Base-by-base conservation (phyloP, 345 rosid species). In the Gossypium herbaceum region DNA sequence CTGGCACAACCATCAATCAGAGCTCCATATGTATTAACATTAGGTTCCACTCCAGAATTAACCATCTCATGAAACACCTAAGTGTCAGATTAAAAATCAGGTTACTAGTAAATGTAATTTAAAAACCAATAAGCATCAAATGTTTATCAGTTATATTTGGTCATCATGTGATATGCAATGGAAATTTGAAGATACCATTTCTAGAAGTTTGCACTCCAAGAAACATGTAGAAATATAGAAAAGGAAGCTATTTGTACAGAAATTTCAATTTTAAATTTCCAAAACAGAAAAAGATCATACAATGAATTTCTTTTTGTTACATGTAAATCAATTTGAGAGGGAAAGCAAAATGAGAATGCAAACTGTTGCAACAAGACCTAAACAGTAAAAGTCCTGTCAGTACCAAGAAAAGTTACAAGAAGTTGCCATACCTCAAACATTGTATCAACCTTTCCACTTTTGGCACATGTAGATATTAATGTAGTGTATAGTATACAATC, bases 1-100 rank as follows among this genome's bases (percentile, higher is more conserved):
- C 84, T 89, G 48, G 89, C 98, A 86, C 98, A 94, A 57, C 98
- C 98, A 91, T 91, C 98, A 73, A 94, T 94, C 72, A 94, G 92
- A 72, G 98, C 94, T 75, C 98, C 97, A 77, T 86, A 94, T 5
- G 98, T 94, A 75, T 89, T 92, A 78, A 88, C 87, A 84, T 94
- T 92, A 67, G 98, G 97, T 75, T 92, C 92, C 71, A 94, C 88
- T 77, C 95, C 97, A 77, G 93, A 83, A 90, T 88, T 94, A 68
- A 88, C 85, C 98, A 94, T 94, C 85, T 92, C 82, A 80, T 94
- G 97, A 78, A 94, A 94, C 58, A 94, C 97, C 98, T 94, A 73
- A 50, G 62, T 73, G 72, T 72, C 59, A 76, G 58, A 17, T 63
- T 44, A 72, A 20, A 63, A 73, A n/a, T 62, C 44, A 76, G 25